Evolutionary conservation across 306 rosid genomes (phyloP), one percentile per base, ranked within the genome.

Genomic region (Gleditsia sinensis): DNA sequence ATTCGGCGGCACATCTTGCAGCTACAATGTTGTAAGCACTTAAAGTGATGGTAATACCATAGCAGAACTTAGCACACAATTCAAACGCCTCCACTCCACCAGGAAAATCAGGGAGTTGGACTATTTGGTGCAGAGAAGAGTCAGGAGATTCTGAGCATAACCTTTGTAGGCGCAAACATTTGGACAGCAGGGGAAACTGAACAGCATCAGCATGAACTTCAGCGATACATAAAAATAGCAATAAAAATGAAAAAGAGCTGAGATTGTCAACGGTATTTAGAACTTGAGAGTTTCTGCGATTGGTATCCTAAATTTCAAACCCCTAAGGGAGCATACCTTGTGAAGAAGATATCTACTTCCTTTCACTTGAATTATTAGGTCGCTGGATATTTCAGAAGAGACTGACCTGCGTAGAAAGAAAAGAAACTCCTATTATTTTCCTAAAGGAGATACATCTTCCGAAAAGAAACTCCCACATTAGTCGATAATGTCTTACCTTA

Each of bases 131-230:
- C 43, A 68, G 90, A 46, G 98, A 81, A 17, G 89, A 82, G 54
- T 91, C 96, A 30, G 84, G 86, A 43, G 90, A 87, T 69, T 92
- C 98, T 33, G 96, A 85, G 56, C 98, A 92, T 55, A 90, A 68
- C 82, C 76, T 87, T 83, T 90, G 99, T 65, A 95, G 86, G 28
- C 94, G 71, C 82, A 83, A 75, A 66, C 98, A 90, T 81, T 95
- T 95, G 19, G 99, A 95, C 74, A 95, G 84, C 68, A 95, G 88
- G 45, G 99, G 99, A 82, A 95, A 95, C 99, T 95, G 94, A 55
- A 71, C 39, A 78, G 16, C 78, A 86, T 28, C 74, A 76, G 20
- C 55, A 77, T 30, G 48, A 85, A 81, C 80, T 75, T 69, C 71
- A 72, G 43, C 46, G 58, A 56, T 34, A 72, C 60, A 62, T 21